Base-by-base conservation (phyloP, 2,329 filamentous ascomycete species). In the Juglanconis juglandina region DNA sequence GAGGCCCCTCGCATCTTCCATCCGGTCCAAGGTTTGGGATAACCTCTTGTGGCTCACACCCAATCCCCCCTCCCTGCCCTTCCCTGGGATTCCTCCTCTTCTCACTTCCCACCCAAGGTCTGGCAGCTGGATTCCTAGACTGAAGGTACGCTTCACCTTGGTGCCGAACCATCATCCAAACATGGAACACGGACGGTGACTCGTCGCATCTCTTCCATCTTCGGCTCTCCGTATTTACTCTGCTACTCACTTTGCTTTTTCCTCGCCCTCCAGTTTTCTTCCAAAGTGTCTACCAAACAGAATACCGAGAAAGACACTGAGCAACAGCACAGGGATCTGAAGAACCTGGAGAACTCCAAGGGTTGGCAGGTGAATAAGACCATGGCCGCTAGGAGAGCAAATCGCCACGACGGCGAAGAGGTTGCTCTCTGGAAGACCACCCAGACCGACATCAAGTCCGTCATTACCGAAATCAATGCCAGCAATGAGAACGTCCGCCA, bases 351-450 rank as follows among this genome's bases (percentile, higher is more conserved):
- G 46, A 63, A 58, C 50, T 63, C 57, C 57, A 60, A 46, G 37
- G 60, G 52, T 59, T 46, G 42, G 42, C 42, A 46, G n/a, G 42
- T 46, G 13, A 46, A 56, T 37, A 56, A 32, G 37, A 42, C 10
- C 53, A 70, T 70, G 68, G 68, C 67, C 2, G 65, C 66, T 4
- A 65, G 72, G 30, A 72, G 68, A 7, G 49, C 48, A 54, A 76
- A 71, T 56, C 74, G 72, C 44, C 71, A 71, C 60, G 74, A 76
- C 60, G 77, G 76, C 44, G 77, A 79, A 61, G 77, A 79, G 59
- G 68, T 76, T 7, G 67, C 69, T 47, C 66, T 77, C 10, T 79
- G 77, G 77, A 71, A 74, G 54, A 71, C 70, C 35, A 66, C 73
- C 63, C 75, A 76, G 63, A 74, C 75, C 4, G 73, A 76, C 55